Evolutionary conservation across 148 eudicot species (phyloP), one percentile per base, ranked within the genome.

Genomic region (Vaccinium myrtillus): DNA sequence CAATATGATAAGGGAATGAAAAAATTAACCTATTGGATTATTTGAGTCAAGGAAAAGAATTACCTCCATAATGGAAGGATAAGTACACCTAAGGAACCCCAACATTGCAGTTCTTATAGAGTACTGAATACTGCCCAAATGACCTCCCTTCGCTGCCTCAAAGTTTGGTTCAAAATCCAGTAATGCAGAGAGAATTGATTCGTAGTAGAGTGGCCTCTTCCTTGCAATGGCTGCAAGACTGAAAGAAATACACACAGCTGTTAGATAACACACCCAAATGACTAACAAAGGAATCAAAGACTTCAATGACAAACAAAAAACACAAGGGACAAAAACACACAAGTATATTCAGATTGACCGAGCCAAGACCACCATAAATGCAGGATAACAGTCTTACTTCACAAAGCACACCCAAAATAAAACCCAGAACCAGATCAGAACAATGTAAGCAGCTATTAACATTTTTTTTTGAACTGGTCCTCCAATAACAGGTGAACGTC

Each of bases 151-250:
- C 67, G 85, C 79, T 63, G 75, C 75, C 89, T 94, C 98, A 84
- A 89, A 84, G 65, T 86, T 87, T 55, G 93, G 85, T 86, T 91
- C 86, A 49, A 97, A 95, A 86, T 94, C 94, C 75, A 97, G 94
- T 84, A 97, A 87, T 23, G 92, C 95, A 78, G 93, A 90, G 65
- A 94, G 84, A 51, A 95, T 78, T 43, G 88, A 86, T 71, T 88
- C 86, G 81, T 90, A 97, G 87, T 85, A 88, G 70, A 87, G 85
- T 50, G 96, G 95, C 88, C 98, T 91, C 88, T 91, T 95, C 87
- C 94, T 90, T 56, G 94, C 98, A 85, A 97, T 91, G 71, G 91
- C 90, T 81, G 98, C 94, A 81, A 95, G 88, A 94, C 99, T 97
- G 96, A 82, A 73, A 78, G 18, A 80, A 85, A 73, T 15, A 82